Evolutionary conservation across 805 yeast species (phyloP).

Genomic region (Cyberlindnera xylosilytica): DNA sequence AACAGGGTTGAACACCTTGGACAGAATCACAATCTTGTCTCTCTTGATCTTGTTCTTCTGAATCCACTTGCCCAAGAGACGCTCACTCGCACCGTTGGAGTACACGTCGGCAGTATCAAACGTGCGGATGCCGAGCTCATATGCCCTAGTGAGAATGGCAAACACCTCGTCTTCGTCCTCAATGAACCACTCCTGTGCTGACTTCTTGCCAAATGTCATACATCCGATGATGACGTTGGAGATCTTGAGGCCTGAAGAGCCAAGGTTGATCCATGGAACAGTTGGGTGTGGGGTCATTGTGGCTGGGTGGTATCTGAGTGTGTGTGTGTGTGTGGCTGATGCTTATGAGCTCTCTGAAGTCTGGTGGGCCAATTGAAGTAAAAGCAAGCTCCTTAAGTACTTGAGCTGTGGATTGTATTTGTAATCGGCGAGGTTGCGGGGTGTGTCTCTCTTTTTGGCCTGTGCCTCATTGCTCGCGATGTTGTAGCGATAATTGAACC

Average conservation of each 20-base stretch:
- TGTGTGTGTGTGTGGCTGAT: too few relatives aligned
- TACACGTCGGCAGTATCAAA: slow-evolving; percentile 50
- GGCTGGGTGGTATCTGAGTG: too few relatives aligned
- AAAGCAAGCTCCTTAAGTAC: too few relatives aligned
- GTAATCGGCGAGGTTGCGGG: too few relatives aligned
- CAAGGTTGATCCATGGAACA: slow-evolving; percentile 24
- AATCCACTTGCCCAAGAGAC: slow-evolving; percentile 48
- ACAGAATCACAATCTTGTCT: slow-evolving; percentile 49
- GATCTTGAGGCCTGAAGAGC: slow-evolving; percentile 45
- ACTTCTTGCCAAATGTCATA: slow-evolving; percentile 38
- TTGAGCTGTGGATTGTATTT: too few relatives aligned
- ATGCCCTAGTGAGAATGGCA: slow-evolving; percentile 40
- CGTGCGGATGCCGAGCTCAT: slow-evolving; percentile 44
- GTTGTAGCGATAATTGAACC: too few relatives aligned
- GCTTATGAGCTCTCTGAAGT: too few relatives aligned
- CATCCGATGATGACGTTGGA: slow-evolving; percentile 51
- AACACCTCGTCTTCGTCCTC: slow-evolving; percentile 47
- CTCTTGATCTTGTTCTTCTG: slow-evolving; percentile 48
- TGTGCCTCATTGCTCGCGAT: too few relatives aligned
- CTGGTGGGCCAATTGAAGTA: too few relatives aligned
- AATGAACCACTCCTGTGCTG: slow-evolving; percentile 39
- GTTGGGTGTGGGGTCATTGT: not conserved
- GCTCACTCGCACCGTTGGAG: slow-evolving; percentile 46
- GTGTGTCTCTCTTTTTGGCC: too few relatives aligned
- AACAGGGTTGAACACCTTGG: slow-evolving; percentile 33